These are phyloP conservation scores for Microthyrium microscopicum DNA, from an alignment of 2,329 filamentous ascomycete species.

Conservation along the genomic window DNA sequence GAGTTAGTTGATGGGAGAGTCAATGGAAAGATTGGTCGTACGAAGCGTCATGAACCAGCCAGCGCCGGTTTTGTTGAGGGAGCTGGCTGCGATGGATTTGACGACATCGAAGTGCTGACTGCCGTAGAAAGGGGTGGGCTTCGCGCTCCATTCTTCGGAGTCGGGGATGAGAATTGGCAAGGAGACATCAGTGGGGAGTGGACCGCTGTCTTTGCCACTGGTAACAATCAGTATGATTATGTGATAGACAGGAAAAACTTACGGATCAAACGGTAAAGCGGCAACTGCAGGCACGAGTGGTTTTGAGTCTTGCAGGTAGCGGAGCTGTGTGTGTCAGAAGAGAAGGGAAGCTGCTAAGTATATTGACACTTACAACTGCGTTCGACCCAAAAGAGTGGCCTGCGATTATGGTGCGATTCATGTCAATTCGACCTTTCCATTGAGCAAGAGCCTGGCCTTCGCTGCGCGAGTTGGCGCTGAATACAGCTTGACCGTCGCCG, in stretches of 20 bases:
- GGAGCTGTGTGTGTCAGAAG: no score
- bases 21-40: no score
- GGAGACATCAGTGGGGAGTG: not conserved
- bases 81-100: not conserved
- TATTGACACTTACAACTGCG: not conserved
- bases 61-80: not conserved
- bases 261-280: not conserved
- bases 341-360: no score
- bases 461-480: slow-evolving; percentile 4
- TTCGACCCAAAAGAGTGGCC: not conserved
- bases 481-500: not conserved
- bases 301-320: no score
- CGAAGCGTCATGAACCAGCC: slow-evolving; percentile 6
- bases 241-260: not conserved
- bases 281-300: not conserved
- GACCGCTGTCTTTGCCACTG: slow-evolving; percentile 3
- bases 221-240: not conserved
- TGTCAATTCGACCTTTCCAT: slow-evolving; percentile 3
- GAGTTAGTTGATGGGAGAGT: no score
- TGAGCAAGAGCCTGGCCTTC: slow-evolving; percentile 3
- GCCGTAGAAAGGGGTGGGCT: slow-evolving; percentile 4
- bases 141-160: slow-evolving; percentile 4
- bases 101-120: slow-evolving; percentile 7
- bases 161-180: slow-evolving; percentile 2
- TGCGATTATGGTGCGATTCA: slow-evolving; percentile 3